These are phyloP conservation scores for Arthrocladium fulminans DNA, from an alignment of 2,329 filamentous ascomycete genomes.

Conservation along the genomic window DNA sequence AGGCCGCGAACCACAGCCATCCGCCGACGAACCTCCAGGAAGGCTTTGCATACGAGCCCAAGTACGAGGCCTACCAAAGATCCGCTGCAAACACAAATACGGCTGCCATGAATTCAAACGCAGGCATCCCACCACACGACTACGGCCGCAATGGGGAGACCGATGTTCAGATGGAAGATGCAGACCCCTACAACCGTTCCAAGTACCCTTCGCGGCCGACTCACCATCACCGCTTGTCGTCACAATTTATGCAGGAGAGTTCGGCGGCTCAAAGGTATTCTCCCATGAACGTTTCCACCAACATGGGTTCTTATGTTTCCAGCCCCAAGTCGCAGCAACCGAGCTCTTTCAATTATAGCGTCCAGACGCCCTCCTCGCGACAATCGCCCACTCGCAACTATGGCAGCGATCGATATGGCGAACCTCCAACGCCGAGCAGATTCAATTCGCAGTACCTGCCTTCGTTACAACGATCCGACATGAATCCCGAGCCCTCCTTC, in stretches of 20 bases:
- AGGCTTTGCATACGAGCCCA: conserved; percentile 60
- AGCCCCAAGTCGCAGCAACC: conserved; percentile 48
- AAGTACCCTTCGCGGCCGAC: conserved; percentile 77
- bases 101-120: conserved; percentile 50
- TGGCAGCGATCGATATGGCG: conserved; percentile 26
- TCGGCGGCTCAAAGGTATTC: conserved; percentile 86
- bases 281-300: conserved; percentile 83
- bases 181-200: conserved; percentile 72
- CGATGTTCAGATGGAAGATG: conserved; percentile 81
- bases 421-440: conserved; percentile 25
- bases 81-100: conserved; percentile 28
- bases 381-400: conserved; percentile 65
- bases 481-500: conserved; percentile 61
- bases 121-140: conserved; percentile 49
- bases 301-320: conserved; percentile 66
- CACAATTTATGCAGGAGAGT: conserved; percentile 65
- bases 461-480: conserved; percentile 60
- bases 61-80: conserved; percentile 59
- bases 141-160: conserved; percentile 60
- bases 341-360: conserved; percentile 42
- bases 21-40: conserved; percentile 1
- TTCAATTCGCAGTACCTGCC: conserved; percentile 59
- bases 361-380: conserved; percentile 50
- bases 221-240: conserved; percentile 67
- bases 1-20: background rate